Conservation (phyloP, 2,329 filamentous ascomycete genomes). For the Chrysoporthe cubensis region DNA sequence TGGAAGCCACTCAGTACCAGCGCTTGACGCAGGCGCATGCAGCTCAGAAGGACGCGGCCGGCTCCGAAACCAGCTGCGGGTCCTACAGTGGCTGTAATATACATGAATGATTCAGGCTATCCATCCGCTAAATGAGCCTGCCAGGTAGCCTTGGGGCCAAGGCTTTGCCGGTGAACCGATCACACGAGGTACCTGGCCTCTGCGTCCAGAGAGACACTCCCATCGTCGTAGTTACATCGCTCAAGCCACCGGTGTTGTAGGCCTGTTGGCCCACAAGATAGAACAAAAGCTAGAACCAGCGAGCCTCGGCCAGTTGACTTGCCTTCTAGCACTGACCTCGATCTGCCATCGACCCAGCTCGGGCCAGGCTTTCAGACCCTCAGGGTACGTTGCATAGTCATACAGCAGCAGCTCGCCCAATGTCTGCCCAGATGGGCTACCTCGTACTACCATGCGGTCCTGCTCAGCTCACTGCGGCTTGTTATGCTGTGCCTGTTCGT, state of each 20-base stretch:
- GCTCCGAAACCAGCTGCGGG: background rate
- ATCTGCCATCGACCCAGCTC: no score
- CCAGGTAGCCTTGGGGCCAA: background rate
- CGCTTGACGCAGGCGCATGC: constrained; percentile 3
- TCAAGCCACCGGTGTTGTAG: background rate
- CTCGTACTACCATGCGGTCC: no score
- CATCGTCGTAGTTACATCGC: constrained; percentile 2
- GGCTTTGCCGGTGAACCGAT: background rate
- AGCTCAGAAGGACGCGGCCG: background rate
- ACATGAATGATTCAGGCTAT: background rate
- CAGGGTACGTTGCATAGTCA: no score
- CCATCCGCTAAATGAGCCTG: background rate
- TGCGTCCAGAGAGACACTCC: background rate
- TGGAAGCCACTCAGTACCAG: background rate
- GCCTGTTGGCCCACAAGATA: background rate
- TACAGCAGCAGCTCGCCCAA: no score
- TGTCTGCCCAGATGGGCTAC: no score
- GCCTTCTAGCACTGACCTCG: background rate
- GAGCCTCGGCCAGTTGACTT: background rate
- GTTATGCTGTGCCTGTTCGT: background rate
- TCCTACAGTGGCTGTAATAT: background rate
- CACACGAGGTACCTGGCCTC: background rate
- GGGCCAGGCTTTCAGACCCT: no score
- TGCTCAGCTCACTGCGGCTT: background rate
- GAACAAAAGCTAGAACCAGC: background rate